Evolutionary conservation across 163 green algal genomes (phyloP), one percentile per base, ranked within the genome.

Genomic region (Prototheca stagnorum): DNA sequence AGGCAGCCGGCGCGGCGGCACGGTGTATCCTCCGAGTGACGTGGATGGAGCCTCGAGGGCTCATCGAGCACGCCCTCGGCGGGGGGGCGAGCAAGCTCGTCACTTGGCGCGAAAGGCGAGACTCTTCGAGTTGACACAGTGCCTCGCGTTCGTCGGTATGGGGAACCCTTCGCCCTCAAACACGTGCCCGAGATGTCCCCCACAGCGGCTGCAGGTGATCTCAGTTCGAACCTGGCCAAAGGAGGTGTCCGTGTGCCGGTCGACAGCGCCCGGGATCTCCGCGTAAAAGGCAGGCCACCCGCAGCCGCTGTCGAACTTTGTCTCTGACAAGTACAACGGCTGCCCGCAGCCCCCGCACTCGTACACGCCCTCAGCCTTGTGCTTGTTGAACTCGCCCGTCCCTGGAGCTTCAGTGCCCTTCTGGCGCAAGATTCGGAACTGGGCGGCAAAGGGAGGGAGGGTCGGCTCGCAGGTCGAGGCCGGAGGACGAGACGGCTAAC

Each of bases 51-150:
- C n/a, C n/a, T n/a, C n/a, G n/a, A n/a, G n/a, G n/a, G n/a, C n/a
- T n/a, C n/a, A n/a, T n/a, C n/a, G n/a, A n/a, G n/a, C n/a, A n/a
- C n/a, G n/a, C n/a, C n/a, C n/a, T n/a, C n/a, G n/a, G n/a, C n/a
- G n/a, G n/a, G n/a, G n/a, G n/a, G n/a, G n/a, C n/a, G n/a, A n/a
- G n/a, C n/a, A n/a, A n/a, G n/a, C n/a, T n/a, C n/a, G n/a, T n/a
- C n/a, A n/a, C n/a, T n/a, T n/a, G n/a, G n/a, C n/a, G n/a, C n/a
- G n/a, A n/a, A n/a, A n/a, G n/a, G n/a, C n/a, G n/a, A n/a, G n/a
- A n/a, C n/a, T 78, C 6, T 87, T 52, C 23, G 56, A 77, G 57
- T 93, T 93, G 17, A 93, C 82, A 53, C 84, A 94, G 61, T 94
- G 84, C 19, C 84, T 59, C 59, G 79, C 52, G 55, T 93, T 65